A percentile compares a stretch with the other conserved stretches of the same genome.
Evolutionary conservation across 169 alveolate species (phyloP).

Genomic region (Plasmodium gonderi): DNA sequence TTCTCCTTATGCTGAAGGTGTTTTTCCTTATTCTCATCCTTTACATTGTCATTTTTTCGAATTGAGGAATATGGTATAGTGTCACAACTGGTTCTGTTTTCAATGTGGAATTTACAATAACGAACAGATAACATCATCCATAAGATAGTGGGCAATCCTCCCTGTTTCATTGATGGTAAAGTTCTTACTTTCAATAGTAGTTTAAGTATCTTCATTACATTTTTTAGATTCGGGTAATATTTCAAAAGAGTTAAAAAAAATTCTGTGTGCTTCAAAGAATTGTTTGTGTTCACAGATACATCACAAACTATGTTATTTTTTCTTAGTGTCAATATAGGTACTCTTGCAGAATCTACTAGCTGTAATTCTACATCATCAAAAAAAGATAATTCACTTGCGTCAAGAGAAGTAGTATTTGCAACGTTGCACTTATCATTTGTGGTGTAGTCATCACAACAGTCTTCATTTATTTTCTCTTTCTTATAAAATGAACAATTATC

Average conservation of each 20-base stretch:
- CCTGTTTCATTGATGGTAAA: constrained; percentile 91
- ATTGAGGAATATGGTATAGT: neutral
- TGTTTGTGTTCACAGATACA: constrained; percentile 89
- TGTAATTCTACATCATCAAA: constrained; percentile 78
- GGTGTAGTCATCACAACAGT: too few species aligned
- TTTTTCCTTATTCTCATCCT: neutral
- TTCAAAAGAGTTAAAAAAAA: constrained; percentile 84
- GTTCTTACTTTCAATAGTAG: constrained; percentile 87
- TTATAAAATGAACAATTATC: too few species aligned
- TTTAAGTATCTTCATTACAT: constrained; percentile 89
- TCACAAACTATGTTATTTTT: constrained; percentile 89
- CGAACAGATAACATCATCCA: constrained; percentile 88
- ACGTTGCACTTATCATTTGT: neutral
- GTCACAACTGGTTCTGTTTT: neutral
- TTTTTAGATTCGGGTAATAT: constrained; percentile 86
- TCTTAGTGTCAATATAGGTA: constrained; percentile 88
- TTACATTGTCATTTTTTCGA: neutral
- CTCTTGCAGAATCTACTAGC: constrained; percentile 91
- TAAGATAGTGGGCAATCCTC: constrained; percentile 92
- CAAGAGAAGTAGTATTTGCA: neutral
- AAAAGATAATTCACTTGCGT: constrained; percentile 4
- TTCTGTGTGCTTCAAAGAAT: constrained; percentile 90
- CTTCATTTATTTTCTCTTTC: too few species aligned
- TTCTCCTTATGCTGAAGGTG: too few species aligned
- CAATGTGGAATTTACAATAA: constrained; percentile 32